These are phyloP conservation scores for Kodamaea alishanica DNA, from an alignment of 1,139 yeast species.

Conservation along the genomic window DNA sequence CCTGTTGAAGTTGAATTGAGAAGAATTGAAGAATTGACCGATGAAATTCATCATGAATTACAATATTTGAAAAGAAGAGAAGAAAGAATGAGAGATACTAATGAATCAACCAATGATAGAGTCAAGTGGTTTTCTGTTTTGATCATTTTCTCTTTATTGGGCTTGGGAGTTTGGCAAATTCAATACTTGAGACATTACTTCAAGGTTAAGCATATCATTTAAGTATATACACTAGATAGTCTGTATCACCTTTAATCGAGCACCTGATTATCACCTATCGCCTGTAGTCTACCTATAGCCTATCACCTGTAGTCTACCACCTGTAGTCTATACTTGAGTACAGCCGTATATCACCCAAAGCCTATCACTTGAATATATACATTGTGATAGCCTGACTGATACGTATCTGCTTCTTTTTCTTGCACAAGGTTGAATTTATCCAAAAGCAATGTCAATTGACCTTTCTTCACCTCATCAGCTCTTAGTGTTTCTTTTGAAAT, in stretches of 20 bases:
- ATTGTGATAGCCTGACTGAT: too few relatives aligned
- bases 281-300: too few relatives aligned
- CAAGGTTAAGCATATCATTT: slow-evolving; percentile 90
- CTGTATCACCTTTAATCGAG: too few relatives aligned
- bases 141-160: slow-evolving; percentile 63
- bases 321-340: too few relatives aligned
- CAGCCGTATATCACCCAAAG: too few relatives aligned
- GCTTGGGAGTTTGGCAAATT: slow-evolving; percentile 89
- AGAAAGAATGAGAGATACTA: slow-evolving; percentile 90
- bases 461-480: not conserved
- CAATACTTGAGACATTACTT: slow-evolving; percentile 88
- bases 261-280: too few relatives aligned
- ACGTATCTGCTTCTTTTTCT: too few relatives aligned
- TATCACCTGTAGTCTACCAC: too few relatives aligned
- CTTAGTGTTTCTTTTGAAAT: not conserved
- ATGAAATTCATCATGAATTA: slow-evolving; percentile 73
- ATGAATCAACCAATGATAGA: slow-evolving; percentile 86
- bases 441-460: too few relatives aligned
- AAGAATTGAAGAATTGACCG: slow-evolving; percentile 76
- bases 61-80: slow-evolving; percentile 84
- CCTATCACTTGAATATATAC: too few relatives aligned
- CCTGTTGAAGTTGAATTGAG: slow-evolving; percentile 89
- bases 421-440: too few relatives aligned
- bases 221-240: slow-evolving; percentile 14
- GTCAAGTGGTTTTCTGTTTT: slow-evolving; percentile 80